These are phyloP conservation scores for Penicillium chermesinum DNA, from an alignment of 495 filamentous ascomycete species.

Conservation along the genomic window DNA sequence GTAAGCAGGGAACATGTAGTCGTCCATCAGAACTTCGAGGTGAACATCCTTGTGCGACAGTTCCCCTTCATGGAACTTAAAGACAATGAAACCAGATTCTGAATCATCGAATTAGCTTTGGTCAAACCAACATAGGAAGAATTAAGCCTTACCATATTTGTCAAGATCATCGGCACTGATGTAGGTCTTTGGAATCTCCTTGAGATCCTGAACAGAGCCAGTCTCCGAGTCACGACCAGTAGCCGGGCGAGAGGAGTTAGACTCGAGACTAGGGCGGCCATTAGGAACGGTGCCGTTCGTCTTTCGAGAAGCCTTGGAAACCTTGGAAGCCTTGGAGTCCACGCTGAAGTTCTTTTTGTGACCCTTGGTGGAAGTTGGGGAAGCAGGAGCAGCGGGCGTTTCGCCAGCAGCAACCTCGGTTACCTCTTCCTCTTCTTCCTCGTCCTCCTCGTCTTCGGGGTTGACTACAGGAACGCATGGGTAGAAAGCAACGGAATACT, in stretches of 20 bases:
- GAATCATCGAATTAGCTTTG: slow-evolving; percentile 2
- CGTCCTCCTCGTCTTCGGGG: slow-evolving; percentile 82
- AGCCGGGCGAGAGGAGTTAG: slow-evolving; percentile 22
- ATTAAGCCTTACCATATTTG: slow-evolving; percentile 56
- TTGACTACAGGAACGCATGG: slow-evolving; percentile 82
- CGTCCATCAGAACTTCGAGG: slow-evolving; percentile 89
- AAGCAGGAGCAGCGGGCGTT: slow-evolving; percentile 16
- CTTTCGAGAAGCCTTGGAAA: slow-evolving; percentile 12
- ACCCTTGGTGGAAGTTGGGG: slow-evolving; percentile 32
- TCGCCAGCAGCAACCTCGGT: slow-evolving; percentile 38
- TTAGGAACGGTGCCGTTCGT: slow-evolving; percentile 19
- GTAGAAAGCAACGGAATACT: slow-evolving; percentile 85
- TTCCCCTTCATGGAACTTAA: slow-evolving; percentile 86
- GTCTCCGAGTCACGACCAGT: slow-evolving; percentile 35
- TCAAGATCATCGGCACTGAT: slow-evolving; percentile 73
- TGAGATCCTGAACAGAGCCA: slow-evolving; percentile 34
- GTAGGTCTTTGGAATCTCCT: slow-evolving; percentile 66
- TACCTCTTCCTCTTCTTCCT: slow-evolving; percentile 51
- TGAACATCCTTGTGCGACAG: slow-evolving; percentile 69
- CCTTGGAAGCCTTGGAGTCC: slow-evolving; percentile 29
- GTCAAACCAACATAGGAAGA: background rate
- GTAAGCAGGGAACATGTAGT: slow-evolving; percentile 88
- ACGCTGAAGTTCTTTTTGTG: slow-evolving; percentile 30
- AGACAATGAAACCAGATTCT: slow-evolving; percentile 91
- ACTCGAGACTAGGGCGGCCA: slow-evolving; percentile 36